Base-by-base conservation (phyloP, 2,329 filamentous ascomycete genomes). In the Pyricularia pennisetigena region DNA sequence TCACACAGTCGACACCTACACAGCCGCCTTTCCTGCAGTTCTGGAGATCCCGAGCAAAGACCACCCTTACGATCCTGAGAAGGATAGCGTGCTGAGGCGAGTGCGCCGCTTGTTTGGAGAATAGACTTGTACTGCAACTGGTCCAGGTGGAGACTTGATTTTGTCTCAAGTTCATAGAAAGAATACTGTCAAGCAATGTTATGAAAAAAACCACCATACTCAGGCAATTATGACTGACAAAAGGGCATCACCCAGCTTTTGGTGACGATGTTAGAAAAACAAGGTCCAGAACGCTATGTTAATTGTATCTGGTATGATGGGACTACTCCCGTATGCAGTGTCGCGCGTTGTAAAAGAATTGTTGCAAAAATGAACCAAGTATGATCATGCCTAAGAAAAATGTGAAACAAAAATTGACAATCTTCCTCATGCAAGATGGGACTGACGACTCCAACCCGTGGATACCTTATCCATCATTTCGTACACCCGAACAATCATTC, bases 41-140 rank as follows among this genome's bases (percentile, higher is more conserved):
- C 88, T 99, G 69, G 95, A 99, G 80, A 98, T 99, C 70, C 95
- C 95, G 28, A 97, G 93, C 81, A 99, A 99, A 84, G 95, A 99
- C 78, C 95, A 99, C 78, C 95, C 95, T 2, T 99, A 99, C 77
- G 94, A 99, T 75, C 95, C 95, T 0, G 95, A 99, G 81, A 99
- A 99, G 83, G 95, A 99, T 79, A 98, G 94, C 76, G 94, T 99
- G 62, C 79, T 99, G 80, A 91, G 94, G 81, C 86, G 95, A 72
- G 95, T 99, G 64, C 82, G 85, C 70, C 82, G 85, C 69, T 72
- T 88, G 68, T 89, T 89, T 80, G 87, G 87, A 73, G 87, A 94
- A 82, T 94, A 66, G 32, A 35, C n/a, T 20, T 28, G 23, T 16
- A 28, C 57, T 14, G 54, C 54, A 41, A 41, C 3, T 41, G 12